Evolutionary conservation across 345 rosid species (phyloP).

Genomic region (Citrus trifoliata): DNA sequence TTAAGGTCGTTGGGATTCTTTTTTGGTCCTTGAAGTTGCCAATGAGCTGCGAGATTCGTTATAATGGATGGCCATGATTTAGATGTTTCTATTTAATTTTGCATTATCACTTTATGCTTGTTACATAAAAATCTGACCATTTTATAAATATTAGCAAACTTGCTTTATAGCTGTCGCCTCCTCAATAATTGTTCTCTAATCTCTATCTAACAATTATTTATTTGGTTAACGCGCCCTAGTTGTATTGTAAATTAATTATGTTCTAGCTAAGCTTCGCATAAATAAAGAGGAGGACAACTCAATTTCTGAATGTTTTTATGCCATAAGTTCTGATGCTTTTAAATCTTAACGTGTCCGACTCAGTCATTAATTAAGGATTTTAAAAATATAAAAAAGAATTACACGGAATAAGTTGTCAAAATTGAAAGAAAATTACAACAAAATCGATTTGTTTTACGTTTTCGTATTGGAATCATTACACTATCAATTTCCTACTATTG

Average conservation of each 20-base stretch:
- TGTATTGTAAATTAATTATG: not conserved
- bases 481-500: too few relatives aligned
- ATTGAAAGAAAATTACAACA: too few relatives aligned
- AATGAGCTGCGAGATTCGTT: conserved; percentile 9
- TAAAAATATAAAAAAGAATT: too few relatives aligned
- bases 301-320: too few relatives aligned
- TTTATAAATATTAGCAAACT: not conserved
- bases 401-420: too few relatives aligned
- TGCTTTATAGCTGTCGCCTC: not conserved
- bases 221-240: not conserved
- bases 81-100: not conserved
- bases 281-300: not conserved
- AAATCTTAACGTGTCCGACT: not conserved
- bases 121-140: not conserved
- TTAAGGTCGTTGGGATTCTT: not conserved
- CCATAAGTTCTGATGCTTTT: not conserved
- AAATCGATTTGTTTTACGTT: too few relatives aligned
- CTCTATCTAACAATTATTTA: not conserved
- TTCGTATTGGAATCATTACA: too few relatives aligned
- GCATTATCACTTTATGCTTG: not conserved
- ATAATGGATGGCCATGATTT: not conserved
- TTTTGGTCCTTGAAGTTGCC: conserved; percentile 7
- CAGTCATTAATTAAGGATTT: not conserved
- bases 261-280: not conserved
- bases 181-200: not conserved